Evolutionary conservation across 495 filamentous ascomycete genomes (phyloP).

Genomic region (Aspergillus olivimuriae): DNA sequence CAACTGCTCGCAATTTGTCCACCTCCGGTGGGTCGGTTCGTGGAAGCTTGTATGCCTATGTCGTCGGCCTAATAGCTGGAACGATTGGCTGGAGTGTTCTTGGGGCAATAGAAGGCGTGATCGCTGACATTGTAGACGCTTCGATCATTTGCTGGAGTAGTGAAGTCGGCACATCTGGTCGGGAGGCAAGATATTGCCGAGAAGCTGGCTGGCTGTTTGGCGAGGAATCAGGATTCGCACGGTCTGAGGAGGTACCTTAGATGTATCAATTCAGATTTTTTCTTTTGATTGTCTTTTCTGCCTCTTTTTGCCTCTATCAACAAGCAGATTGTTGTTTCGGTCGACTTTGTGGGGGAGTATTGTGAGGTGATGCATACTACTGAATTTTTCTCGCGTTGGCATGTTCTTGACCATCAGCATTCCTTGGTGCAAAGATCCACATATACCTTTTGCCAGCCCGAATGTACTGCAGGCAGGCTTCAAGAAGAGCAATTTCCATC

Average conservation of each 20-base stretch:
- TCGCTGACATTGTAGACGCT: conserved; percentile 89
- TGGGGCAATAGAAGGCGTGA: conserved; percentile 90
- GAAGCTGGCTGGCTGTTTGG: conserved; percentile 82
- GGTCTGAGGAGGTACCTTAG: conserved; percentile 4
- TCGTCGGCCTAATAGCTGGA: conserved; percentile 84
- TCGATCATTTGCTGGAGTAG: conserved; percentile 90
- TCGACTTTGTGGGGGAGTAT: too few species aligned
- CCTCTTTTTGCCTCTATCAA: too few species aligned
- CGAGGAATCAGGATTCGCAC: conserved; percentile 24
- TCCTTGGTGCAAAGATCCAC: too few species aligned
- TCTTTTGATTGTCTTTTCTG: background rate
- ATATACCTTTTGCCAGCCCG: too few species aligned
- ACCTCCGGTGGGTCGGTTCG: conserved; percentile 47
- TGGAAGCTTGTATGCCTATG: conserved; percentile 92
- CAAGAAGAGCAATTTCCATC: too few species aligned
- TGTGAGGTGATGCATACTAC: too few species aligned
- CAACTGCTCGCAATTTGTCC: conserved; percentile 70
- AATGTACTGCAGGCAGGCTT: too few species aligned
- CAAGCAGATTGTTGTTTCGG: too few species aligned
- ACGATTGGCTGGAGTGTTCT: conserved; percentile 93
- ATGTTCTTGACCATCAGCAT: too few species aligned
- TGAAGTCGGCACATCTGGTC: conserved; percentile 62
- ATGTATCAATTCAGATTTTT: too few species aligned
- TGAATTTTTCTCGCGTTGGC: too few species aligned
- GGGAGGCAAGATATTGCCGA: conserved; percentile 74